Evolutionary conservation across 257 asterid species (phyloP).

Genomic region (Euphrasia confusa): DNA sequence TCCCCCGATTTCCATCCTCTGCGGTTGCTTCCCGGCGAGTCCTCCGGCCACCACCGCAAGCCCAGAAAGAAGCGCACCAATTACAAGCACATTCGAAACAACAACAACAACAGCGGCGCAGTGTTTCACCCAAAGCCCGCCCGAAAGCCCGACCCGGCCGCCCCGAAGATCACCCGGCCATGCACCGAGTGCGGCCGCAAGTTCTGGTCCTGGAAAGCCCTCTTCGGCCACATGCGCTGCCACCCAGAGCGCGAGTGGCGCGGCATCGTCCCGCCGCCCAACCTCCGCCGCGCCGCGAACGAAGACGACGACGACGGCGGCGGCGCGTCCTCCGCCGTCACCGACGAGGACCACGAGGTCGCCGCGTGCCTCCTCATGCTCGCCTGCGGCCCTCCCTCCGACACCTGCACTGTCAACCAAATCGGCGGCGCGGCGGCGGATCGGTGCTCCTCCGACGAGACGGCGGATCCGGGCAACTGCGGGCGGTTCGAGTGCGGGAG

Average conservation of each 20-base stretch:
- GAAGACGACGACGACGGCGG: not conserved
- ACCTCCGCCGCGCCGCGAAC: slow-evolving; percentile 11
- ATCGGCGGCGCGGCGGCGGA: slow-evolving; percentile 17
- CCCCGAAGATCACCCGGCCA: slow-evolving; percentile 59
- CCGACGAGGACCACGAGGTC: slow-evolving; percentile 59
- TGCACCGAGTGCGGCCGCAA: slow-evolving; percentile 78
- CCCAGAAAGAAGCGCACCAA: slow-evolving; percentile 38
- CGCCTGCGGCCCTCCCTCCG: slow-evolving; percentile 37
- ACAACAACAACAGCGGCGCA: not conserved
- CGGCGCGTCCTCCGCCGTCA: slow-evolving; percentile 15
- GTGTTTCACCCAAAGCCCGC: slow-evolving; percentile 28
- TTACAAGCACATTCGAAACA: slow-evolving; percentile 27
- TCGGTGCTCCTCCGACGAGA: not conserved
- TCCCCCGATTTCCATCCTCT: slow-evolving; percentile 18
- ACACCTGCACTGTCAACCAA: slow-evolving; percentile 10
- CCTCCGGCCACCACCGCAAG: slow-evolving; percentile 36
- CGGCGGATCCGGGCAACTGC: not conserved
- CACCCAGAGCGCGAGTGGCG: slow-evolving; percentile 97
- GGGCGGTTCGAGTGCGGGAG: slow-evolving; percentile 65
- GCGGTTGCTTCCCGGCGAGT: not conserved
- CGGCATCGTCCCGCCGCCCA: slow-evolving; percentile 73
- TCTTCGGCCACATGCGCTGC: slow-evolving; percentile 98
- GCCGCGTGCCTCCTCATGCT: slow-evolving; percentile 54
- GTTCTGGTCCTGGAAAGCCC: slow-evolving; percentile 88
- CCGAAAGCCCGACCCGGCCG: slow-evolving; percentile 44